These are phyloP conservation scores for Cenococcum geophilum DNA, from an alignment of 495 filamentous ascomycete genomes.

Conservation along the genomic window DNA sequence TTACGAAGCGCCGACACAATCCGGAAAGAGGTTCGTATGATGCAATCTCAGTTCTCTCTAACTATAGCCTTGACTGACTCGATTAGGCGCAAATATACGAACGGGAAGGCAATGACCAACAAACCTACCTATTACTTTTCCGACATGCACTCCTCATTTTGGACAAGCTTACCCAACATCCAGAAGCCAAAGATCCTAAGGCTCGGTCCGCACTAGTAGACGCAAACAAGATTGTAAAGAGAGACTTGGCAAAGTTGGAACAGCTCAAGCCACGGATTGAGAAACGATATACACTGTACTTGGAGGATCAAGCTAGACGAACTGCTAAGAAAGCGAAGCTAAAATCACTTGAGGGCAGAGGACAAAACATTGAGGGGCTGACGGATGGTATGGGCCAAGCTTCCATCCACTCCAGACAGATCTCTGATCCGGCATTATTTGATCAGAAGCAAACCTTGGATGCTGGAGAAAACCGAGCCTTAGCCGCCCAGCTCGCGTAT, in stretches of 20 bases:
- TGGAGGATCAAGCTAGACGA: slow-evolving; percentile 45
- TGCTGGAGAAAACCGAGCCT: slow-evolving; percentile 62
- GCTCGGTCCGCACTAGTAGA: slow-evolving; percentile 45
- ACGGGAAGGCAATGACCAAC: slow-evolving; percentile 74
- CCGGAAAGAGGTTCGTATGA: slow-evolving; percentile 61
- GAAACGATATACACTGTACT: slow-evolving; percentile 56
- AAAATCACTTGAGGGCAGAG: slow-evolving; percentile 32
- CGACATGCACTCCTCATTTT: slow-evolving; percentile 65
- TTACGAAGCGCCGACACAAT: slow-evolving; percentile 71
- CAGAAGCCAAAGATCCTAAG: slow-evolving; percentile 43
- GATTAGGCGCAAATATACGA: slow-evolving; percentile 69
- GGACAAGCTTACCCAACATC: slow-evolving; percentile 40
- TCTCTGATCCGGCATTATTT: not conserved
- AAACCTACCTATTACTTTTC: slow-evolving; percentile 80
- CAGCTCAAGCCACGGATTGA: slow-evolving; percentile 60
- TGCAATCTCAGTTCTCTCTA: not conserved
- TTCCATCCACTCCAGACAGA: not conserved
- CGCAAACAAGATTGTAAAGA: slow-evolving; percentile 50
- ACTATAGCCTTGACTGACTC: slow-evolving; percentile 2
- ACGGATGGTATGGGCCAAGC: not conserved
- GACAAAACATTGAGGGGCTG: slow-evolving; percentile 1
- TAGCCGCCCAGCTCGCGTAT: slow-evolving; percentile 72
- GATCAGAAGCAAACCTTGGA: slow-evolving; percentile 44
- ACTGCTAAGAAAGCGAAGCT: slow-evolving; percentile 30
- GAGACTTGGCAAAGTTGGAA: slow-evolving; percentile 55